Evolutionary conservation across 2,329 filamentous ascomycete genomes (phyloP), one percentile per base, ranked within the genome.

Genomic region (Calonectria henricotiae): DNA sequence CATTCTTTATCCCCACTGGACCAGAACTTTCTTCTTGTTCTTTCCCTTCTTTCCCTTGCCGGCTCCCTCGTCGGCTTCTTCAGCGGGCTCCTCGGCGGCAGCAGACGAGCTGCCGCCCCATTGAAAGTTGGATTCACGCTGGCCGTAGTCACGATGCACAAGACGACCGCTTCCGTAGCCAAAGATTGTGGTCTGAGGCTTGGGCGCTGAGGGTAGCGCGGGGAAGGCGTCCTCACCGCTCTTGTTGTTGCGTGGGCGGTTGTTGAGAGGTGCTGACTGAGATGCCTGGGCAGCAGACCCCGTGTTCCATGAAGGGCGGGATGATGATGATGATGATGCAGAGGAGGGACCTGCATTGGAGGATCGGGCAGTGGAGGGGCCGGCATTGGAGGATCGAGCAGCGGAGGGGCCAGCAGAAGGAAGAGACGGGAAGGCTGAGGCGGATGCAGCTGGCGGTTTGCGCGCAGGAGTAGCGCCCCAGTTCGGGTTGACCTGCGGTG

Each of bases 171-270:
- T 81, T 2, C 89, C 89, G 74, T 91, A 91, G 3, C 89, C 89
- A 65, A 91, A 90, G 51, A 91, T 89, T 0, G 88, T 90, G 1
- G 88, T 90, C 47, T 85, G 85, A 3, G 89, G 88, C 77, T 91
- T 98, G 0, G 93, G 88, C 1, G 94, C 95, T 0, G 91, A 87
- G 0, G 95, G 95, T 1, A 98, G 87, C 1, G 94, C 92, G 0
- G 95, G 96, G 82, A 98, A 98, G 0, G 91, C 90, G 72, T 95
- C 92, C 51, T 83, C 83, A 55, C 80, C 82, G 35, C 78, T 78
- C 30, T 74, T 75, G 39, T 69, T 58, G 17, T 69, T 67, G 43
- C 62, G 65, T 30, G 65, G 77, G 30, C 67, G 72, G 39, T 67
- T 74, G 66, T 72, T 73, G 64, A 70, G 55, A 64, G 72, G 55